These are phyloP conservation scores for Saccharomycopsis javanensis DNA, from an alignment of 805 yeast genomes.

Conservation along the genomic window DNA sequence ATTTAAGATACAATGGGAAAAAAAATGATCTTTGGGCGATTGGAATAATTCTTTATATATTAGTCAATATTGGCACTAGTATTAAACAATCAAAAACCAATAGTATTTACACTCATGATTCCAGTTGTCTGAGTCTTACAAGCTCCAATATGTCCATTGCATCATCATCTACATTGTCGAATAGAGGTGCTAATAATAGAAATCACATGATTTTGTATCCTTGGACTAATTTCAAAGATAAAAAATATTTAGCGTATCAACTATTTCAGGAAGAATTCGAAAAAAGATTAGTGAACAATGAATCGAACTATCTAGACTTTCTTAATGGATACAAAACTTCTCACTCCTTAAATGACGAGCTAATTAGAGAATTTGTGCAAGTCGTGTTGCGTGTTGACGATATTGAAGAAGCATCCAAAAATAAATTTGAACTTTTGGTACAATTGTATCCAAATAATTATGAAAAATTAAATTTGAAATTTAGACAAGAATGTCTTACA, in stretches of 20 bases:
- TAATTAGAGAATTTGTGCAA: not conserved
- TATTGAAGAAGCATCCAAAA: not conserved
- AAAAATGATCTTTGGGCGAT: constrained; percentile 18
- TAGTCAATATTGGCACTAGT: constrained; percentile 1
- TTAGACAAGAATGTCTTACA: not conserved
- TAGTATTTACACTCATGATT: not conserved
- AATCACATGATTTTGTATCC: constrained; percentile 13
- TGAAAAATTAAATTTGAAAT: not conserved
- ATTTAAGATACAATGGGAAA: constrained; percentile 8
- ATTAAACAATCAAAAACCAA: not conserved
- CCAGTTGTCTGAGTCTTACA: not conserved
- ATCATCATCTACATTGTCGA: not conserved
- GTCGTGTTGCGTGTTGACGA: not conserved
- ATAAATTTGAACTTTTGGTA: not conserved
- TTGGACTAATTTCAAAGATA: constrained; percentile 11
- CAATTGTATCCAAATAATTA: not conserved
- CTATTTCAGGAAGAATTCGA: constrained; percentile 12
- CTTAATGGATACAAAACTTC: not conserved
- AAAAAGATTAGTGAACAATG: not conserved
- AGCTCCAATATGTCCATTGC: not conserved
- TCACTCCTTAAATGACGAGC: not conserved
- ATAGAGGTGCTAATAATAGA: constrained; percentile 7
- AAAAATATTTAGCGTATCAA: constrained; percentile 8
- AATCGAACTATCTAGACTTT: not conserved
- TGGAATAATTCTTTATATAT: constrained; percentile 16